phyloP scores from a whole-genome alignment of 768 basidiomycete species.

The Royoungia palumana region DNA sequence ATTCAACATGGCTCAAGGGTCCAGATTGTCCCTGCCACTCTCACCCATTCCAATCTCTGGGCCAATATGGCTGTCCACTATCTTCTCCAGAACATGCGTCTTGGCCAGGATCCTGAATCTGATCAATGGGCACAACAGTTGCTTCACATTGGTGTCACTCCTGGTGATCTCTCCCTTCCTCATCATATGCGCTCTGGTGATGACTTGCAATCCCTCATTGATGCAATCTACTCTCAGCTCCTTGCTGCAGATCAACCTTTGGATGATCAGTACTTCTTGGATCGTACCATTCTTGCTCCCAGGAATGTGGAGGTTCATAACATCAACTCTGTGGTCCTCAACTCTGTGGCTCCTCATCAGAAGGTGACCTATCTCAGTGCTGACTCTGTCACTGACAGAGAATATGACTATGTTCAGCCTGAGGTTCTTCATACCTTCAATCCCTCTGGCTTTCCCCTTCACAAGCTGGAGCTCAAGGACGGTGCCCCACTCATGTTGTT shows the following conservation, averaged over 20 bases:
- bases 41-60: not conserved
- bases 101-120: constrained; percentile 31
- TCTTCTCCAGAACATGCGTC: constrained; percentile 41
- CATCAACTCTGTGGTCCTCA: constrained; percentile 30
- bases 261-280: constrained; percentile 26
- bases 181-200: constrained; percentile 25
- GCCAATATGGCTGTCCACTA: constrained; percentile 20
- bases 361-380: not conserved
- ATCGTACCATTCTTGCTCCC: constrained; percentile 28
- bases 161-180: constrained; percentile 23
- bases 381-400: too few relatives aligned
- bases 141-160: constrained; percentile 20
- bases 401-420: too few relatives aligned
- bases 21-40: too few relatives aligned
- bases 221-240: too few relatives aligned
- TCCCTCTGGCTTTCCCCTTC: too few relatives aligned
- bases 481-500: too few relatives aligned
- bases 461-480: not conserved
- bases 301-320: constrained; percentile 31
- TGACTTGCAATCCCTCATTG: constrained; percentile 21
- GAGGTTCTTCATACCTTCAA: too few relatives aligned
- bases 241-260: constrained; percentile 10
- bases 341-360: not conserved
- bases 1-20: too few relatives aligned
- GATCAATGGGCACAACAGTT: too few relatives aligned